Conservation (phyloP, 2,329 filamentous ascomycete species). For the Hymenoscyphus fraxineus region DNA sequence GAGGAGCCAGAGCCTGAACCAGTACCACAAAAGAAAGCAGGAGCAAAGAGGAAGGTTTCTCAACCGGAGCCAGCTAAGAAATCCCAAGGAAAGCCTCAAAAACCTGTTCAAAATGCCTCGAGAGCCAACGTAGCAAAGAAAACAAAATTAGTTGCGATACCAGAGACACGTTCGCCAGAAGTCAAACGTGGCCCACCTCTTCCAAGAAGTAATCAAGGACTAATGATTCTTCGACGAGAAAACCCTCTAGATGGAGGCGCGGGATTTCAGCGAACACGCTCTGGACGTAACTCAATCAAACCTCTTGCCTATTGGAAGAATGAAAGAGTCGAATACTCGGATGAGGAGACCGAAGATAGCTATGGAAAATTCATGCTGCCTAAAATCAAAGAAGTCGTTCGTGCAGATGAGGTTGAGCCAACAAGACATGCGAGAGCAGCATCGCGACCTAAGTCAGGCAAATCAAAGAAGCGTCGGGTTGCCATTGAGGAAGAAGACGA, state of each 20-base stretch:
- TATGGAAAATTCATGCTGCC: constrained; percentile 59
- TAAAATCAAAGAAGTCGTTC: constrained; percentile 72
- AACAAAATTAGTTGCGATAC: constrained; percentile 22
- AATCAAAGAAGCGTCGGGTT: constrained; percentile 38
- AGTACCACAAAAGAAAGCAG: not conserved
- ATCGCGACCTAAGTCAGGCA: constrained; percentile 37
- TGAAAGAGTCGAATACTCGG: constrained; percentile 69
- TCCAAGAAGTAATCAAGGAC: constrained; percentile 44
- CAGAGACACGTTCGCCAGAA: constrained; percentile 28
- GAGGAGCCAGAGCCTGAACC: constrained; percentile 9
- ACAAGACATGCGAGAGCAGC: constrained; percentile 28
- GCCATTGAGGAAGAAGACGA: constrained; percentile 41
- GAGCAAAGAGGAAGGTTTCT: constrained; percentile 5
- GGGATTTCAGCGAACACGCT: constrained; percentile 58
- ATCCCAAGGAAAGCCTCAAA: constrained; percentile 22
- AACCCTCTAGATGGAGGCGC: constrained; percentile 35
- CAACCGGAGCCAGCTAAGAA: constrained; percentile 16
- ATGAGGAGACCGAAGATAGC: constrained; percentile 44
- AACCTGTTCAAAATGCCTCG: constrained; percentile 13
- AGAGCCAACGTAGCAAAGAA: constrained; percentile 17
- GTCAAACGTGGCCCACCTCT: constrained; percentile 34
- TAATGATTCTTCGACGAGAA: constrained; percentile 49
- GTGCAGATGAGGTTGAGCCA: constrained; percentile 59
- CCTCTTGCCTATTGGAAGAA: constrained; percentile 86
- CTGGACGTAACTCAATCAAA: constrained; percentile 71